These are phyloP conservation scores for Dothideomycetes sp. DNA, from an alignment of 2,329 filamentous ascomycete genomes.

Conservation along the genomic window DNA sequence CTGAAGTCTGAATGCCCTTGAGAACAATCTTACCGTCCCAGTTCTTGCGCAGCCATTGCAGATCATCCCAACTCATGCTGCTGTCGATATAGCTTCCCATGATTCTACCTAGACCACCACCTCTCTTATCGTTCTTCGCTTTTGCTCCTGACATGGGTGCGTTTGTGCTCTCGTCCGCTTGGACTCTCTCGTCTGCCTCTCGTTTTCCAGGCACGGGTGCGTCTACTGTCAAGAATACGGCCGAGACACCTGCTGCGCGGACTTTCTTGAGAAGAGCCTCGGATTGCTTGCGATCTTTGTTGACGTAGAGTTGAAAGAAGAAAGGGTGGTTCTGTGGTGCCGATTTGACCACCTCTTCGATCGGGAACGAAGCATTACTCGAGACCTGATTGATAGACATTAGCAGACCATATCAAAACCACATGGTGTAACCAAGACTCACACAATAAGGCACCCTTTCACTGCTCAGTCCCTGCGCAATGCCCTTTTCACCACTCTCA, in stretches of 20 bases:
- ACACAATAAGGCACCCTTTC: slow-evolving; percentile 23
- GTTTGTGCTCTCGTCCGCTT: slow-evolving; percentile 38
- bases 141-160: slow-evolving; percentile 44
- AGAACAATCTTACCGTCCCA: slow-evolving; percentile 36
- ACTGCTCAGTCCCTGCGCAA: slow-evolving; percentile 24
- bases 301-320: slow-evolving; percentile 56
- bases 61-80: slow-evolving; percentile 42
- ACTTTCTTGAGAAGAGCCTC: slow-evolving; percentile 42
- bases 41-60: slow-evolving; percentile 34
- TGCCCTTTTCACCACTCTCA: slow-evolving; percentile 30
- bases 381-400: slow-evolving; percentile 17
- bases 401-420: neutral
- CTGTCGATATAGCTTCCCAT: slow-evolving; percentile 51
- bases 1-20: slow-evolving; percentile 34
- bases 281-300: slow-evolving; percentile 46
- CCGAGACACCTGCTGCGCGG: slow-evolving; percentile 39
- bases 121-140: slow-evolving; percentile 44
- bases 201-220: slow-evolving; percentile 49
- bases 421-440: slow-evolving; percentile 20
- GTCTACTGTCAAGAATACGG: slow-evolving; percentile 52
- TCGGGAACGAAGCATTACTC: slow-evolving; percentile 26
- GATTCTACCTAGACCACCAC: slow-evolving; percentile 46
- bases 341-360: slow-evolving; percentile 24
- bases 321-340: slow-evolving; percentile 25
- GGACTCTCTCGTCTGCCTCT: slow-evolving; percentile 38